Evolutionary conservation across 169 alveolate genomes (phyloP), one percentile per base, ranked within the genome.

Genomic region (Plasmodium relictum): DNA sequence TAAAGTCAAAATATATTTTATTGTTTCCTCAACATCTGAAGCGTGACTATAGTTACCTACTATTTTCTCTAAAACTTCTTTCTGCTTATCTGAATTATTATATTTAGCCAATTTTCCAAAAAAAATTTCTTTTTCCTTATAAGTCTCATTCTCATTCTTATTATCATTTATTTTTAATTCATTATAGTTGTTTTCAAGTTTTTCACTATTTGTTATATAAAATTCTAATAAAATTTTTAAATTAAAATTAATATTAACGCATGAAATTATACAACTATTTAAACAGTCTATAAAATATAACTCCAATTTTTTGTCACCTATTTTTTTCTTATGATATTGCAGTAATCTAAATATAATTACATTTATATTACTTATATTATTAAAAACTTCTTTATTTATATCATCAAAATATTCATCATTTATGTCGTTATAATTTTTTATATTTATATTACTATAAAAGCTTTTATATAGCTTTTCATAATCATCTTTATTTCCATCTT

Each of bases 11-110:
- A 80, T 20, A 68, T 54, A 22, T 44, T 26, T 80, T n/a, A 68
- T 16, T 14, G 72, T 31, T 37, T 80, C 76, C 54, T 80, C 85
- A 44, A 80, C 50, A 59, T 24, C 7, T 68, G 16, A 22, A 12
- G 52, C 24, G 41, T 66, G 20, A 8, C 52, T 71, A 80, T 80
- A 80, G 9, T 68, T 37, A 31, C 56, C 52, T 26, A 80, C 39
- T 80, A 80, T 45, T 80, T 80, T 80, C 16, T 80, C 90, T 26
- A 80, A 22, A 50, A 58, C 45, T 16, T 52, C 83, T 52, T 68
- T 80, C n/a, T 68, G 63, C 45, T 80, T 80, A 20, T 52, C 72
- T 42, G 44, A 39, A 68, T 65, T 80, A 68, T 80, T 80, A 45
- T 69, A 80, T 54, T 58, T 68, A 2, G 50, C 37, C 20, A 80